Percentiles rank a stretch among this genome's conserved stretches.
These are phyloP conservation scores for Phalaenopsis equestris DNA, from an alignment of 106 monocot species.

Conservation along the genomic window DNA sequence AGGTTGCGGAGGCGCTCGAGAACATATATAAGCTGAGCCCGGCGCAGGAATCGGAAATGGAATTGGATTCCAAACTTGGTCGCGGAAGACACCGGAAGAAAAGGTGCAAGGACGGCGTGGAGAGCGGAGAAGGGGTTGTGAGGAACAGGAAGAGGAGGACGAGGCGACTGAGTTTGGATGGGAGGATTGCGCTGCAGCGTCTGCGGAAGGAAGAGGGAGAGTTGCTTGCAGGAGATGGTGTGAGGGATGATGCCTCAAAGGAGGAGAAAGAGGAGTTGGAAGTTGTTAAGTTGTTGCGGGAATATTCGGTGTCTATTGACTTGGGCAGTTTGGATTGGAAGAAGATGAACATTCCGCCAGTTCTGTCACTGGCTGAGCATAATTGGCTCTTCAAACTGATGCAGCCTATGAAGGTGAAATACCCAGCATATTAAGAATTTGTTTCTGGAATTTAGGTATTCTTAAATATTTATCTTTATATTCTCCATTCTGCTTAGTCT, in stretches of 20 bases:
- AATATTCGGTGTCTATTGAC: slow-evolving; percentile 51
- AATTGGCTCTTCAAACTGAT: slow-evolving; percentile 60
- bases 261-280: slow-evolving; percentile 4
- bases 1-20: slow-evolving; percentile 77
- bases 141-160: slow-evolving; percentile 35
- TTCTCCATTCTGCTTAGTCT: background rate
- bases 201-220: slow-evolving; percentile 10
- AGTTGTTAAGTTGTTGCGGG: slow-evolving; percentile 46
- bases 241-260: slow-evolving; percentile 8
- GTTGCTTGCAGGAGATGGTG: background rate
- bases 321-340: slow-evolving; percentile 72
- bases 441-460: background rate
- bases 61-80: background rate
- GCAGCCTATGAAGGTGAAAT: slow-evolving; percentile 83
- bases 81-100: background rate
- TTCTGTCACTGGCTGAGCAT: slow-evolving; percentile 62
- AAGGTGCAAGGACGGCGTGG: background rate
- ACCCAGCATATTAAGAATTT: background rate
- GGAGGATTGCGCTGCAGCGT: slow-evolving; percentile 42
- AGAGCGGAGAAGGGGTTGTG: slow-evolving; percentile 20
- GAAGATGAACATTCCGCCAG: slow-evolving; percentile 85
- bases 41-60: slow-evolving; percentile 33
- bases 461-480: background rate
- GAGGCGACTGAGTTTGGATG: slow-evolving; percentile 46
- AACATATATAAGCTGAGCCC: slow-evolving; percentile 93